Evolutionary conservation across 257 asterid species (phyloP).

Genomic region (Solanum raphanifolium): DNA sequence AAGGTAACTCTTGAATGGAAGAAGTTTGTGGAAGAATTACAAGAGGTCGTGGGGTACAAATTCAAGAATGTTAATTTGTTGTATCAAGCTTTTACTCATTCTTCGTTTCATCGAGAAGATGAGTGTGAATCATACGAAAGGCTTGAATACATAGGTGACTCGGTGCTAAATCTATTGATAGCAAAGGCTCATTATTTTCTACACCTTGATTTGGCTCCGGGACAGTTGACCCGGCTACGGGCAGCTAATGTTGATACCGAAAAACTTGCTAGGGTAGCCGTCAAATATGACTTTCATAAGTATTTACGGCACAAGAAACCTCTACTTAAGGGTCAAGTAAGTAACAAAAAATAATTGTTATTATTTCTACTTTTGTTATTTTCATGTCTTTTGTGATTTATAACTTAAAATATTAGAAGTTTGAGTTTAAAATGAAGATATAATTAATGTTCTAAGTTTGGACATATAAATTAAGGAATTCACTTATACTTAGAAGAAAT

Average conservation of each 20-base stretch:
- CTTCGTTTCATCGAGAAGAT: background rate
- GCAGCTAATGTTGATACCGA: constrained; percentile 52
- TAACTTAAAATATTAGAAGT: too few species aligned
- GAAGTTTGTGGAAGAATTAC: background rate
- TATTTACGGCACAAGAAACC: constrained; percentile 27
- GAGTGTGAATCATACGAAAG: constrained; percentile 16
- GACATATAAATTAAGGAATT: background rate
- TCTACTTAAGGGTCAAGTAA: constrained; percentile 27
- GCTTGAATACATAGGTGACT: constrained; percentile 37
- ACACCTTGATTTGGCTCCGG: constrained; percentile 32
- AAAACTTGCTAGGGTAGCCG: constrained; percentile 47
- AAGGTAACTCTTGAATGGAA: background rate
- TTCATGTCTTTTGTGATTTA: background rate
- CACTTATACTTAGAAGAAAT: background rate
- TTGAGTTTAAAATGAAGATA: too few species aligned
- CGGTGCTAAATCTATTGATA: constrained; percentile 16
- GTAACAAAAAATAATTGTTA: background rate
- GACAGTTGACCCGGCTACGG: constrained; percentile 34
- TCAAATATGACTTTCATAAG: constrained; percentile 16
- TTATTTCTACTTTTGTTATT: too few species aligned
- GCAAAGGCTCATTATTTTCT: constrained; percentile 7
- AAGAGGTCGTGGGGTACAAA: constrained; percentile 17
- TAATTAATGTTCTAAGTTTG: background rate
- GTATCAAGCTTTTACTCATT: constrained; percentile 30
- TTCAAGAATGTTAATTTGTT: constrained; percentile 19